phyloP scores from a whole-genome alignment of 441 rosid species.

The Erodium texanum region DNA sequence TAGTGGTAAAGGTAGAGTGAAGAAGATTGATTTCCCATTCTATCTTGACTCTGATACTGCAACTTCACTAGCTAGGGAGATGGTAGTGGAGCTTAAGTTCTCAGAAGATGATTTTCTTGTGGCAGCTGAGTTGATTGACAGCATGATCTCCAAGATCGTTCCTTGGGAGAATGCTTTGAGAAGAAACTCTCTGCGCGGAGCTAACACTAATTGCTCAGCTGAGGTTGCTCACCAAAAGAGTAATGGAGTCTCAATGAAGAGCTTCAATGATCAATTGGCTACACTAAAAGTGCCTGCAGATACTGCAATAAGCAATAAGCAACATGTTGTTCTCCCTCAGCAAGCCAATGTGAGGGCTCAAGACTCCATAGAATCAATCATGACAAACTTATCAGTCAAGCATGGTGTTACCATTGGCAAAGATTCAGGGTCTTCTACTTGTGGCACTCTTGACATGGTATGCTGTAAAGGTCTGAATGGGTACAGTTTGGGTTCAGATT shows the following conservation, averaged over 20 bases:
- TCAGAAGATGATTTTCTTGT: not conserved
- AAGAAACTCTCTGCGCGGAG: not conserved
- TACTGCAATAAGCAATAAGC: not conserved
- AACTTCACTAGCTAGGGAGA: not conserved
- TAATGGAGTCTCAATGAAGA: not conserved
- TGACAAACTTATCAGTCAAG: not conserved
- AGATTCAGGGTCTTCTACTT: not conserved
- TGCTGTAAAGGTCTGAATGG: conserved; percentile 1
- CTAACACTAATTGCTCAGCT: not conserved
- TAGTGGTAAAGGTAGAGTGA: not conserved
- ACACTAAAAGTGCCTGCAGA: too few relatives aligned
- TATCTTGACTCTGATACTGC: not conserved
- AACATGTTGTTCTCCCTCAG: not conserved
- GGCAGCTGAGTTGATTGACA: not conserved
- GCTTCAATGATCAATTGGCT: not conserved
- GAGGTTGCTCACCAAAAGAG: not conserved
- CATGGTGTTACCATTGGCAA: not conserved
- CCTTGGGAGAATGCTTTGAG: not conserved
- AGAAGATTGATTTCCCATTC: not conserved
- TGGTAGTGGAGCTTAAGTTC: not conserved
- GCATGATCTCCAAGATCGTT: not conserved
- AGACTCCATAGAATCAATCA: too few relatives aligned
- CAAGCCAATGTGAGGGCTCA: too few relatives aligned
- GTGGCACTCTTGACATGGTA: not conserved
- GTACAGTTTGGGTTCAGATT: not conserved